Base-by-base conservation (phyloP, 2,329 filamentous ascomycete genomes). In the Aspergillus fumigatus region DNA sequence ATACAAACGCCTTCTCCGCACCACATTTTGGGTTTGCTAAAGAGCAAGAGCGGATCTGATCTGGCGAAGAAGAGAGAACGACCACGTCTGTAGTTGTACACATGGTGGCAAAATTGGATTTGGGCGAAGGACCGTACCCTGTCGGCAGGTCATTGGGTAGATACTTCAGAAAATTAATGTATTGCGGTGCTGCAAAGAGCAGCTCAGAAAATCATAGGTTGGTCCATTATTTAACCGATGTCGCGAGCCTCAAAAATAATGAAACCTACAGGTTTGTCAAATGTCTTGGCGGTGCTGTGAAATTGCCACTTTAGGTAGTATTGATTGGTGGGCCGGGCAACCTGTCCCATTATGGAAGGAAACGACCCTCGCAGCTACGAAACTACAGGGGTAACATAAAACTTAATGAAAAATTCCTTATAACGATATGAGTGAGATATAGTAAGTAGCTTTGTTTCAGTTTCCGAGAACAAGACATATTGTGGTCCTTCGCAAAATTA, bases 11-110 rank as follows among this genome's bases (percentile, higher is more conserved):
- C 17, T 52, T 59, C 25, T 60, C 60, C 9, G 52, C 21, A 52
- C 60, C 59, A 49, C 61, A 55, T 23, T 55, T 38, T 49, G 59
- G 43, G 48, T 69, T 72, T 56, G 64, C 67, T 65, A 74, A 71
- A 17, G 62, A 67, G 47, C 55, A 61, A 51, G 68, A 57, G 57
- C 70, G 62, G 61, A 71, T 50, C 47, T 56, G 65, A 38, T 68
- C 68, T 26, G 77, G 75, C 4, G 76, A 76, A 19, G 76, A 78
- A 26, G 74, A 76, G 51, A 78, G 63, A 54, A 76, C 58, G 54
- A 75, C 70, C 52, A 76, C 64, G 38, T 77, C 68, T 14, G 69
- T 61, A 51, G 67, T 64, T 54, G 65, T 67, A 58, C 66, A 63
- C 76, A 79, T 79, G 52, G 61, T 75, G 62, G 59, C 62, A 41